Conservation (phyloP, 164 flowering plant species). For the Vitis amurensis region DNA sequence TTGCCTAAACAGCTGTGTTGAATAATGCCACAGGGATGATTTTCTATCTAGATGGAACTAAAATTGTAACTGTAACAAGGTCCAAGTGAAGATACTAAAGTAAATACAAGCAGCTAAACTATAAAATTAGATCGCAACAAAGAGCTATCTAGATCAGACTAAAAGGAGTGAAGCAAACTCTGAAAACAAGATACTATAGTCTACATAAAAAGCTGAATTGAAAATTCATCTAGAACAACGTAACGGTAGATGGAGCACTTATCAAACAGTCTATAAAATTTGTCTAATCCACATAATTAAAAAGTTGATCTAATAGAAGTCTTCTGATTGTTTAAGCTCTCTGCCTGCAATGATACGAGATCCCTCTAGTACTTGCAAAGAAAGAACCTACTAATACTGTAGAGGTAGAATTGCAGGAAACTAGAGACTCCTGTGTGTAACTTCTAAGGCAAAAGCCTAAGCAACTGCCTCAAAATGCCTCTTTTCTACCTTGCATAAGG, state of each 20-base stretch:
- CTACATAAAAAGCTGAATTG: conserved; percentile 8
- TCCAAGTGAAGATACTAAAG: background rate
- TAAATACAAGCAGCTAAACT: background rate
- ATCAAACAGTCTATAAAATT: conserved; percentile 11
- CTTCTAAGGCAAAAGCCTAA: conserved; percentile 45
- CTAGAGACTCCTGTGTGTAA: conserved; percentile 35
- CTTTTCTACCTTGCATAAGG: conserved; percentile 75
- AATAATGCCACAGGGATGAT: background rate
- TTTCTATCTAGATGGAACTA: background rate
- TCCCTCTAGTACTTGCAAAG: conserved; percentile 23
- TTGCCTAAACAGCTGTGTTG: no score
- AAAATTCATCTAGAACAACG: background rate
- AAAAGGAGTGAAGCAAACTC: conserved; percentile 1
- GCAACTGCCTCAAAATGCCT: conserved; percentile 23
- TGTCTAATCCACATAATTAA: conserved; percentile 19
- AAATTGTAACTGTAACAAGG: background rate
- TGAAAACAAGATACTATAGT: conserved; percentile 12
- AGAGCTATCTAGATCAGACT: conserved; percentile 15
- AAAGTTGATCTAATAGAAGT: conserved; percentile 10
- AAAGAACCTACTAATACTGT: conserved; percentile 20
- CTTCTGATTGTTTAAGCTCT: conserved; percentile 14
- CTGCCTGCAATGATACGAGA: conserved; percentile 8
- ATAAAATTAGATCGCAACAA: conserved; percentile 3
- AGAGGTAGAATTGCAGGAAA: conserved; percentile 3
- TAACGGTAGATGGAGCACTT: conserved; percentile 9